A percentile compares a stretch with the other conserved stretches of the same genome.
These are phyloP conservation scores for Tetracladium marchalianum DNA, from an alignment of 495 filamentous ascomycete species.

Conservation along the genomic window DNA sequence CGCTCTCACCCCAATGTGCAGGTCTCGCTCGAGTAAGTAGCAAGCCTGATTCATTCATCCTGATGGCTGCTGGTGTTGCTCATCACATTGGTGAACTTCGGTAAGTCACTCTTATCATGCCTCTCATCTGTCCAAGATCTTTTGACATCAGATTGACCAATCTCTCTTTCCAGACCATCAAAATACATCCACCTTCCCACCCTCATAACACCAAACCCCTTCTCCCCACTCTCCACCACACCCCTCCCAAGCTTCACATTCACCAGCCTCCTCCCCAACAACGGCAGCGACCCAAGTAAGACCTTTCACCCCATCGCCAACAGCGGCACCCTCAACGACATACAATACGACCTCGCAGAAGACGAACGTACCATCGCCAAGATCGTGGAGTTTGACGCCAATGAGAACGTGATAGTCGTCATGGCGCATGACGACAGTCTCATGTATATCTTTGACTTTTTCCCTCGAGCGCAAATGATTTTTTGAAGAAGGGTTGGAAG, in stretches of 20 bases:
- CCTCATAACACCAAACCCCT: conserved; percentile 25
- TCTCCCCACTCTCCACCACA: conserved; percentile 7
- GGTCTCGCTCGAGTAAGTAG: conserved; percentile 35
- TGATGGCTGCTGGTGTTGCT: conserved; percentile 43
- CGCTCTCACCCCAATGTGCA: conserved; percentile 38
- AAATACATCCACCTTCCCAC: conserved; percentile 29
- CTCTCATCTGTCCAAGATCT: no score
- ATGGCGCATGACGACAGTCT: conserved; percentile 39
- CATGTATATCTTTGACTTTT: conserved; percentile 31
- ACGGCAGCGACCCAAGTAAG: conserved; percentile 19
- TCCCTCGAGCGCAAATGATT: conserved; percentile 33
- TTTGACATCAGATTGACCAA: no score
- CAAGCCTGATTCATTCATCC: conserved; percentile 33
- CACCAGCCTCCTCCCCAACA: conserved; percentile 15
- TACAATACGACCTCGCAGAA: conserved; percentile 19
- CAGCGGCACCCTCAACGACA: conserved; percentile 8
- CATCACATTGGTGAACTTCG: conserved; percentile 31
- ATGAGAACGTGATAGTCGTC: conserved; percentile 37
- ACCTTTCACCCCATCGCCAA: conserved; percentile 28
- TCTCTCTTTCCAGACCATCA: conserved; percentile 38
- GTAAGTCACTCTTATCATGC: no score
- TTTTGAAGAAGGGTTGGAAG: conserved; percentile 32
- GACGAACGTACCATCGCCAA: conserved; percentile 29
- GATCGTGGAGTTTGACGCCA: conserved; percentile 34
- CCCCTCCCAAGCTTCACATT: conserved; percentile 18